phyloP scores from a whole-genome alignment of 2,329 filamentous ascomycete species.

The Elsinoe perseae region DNA sequence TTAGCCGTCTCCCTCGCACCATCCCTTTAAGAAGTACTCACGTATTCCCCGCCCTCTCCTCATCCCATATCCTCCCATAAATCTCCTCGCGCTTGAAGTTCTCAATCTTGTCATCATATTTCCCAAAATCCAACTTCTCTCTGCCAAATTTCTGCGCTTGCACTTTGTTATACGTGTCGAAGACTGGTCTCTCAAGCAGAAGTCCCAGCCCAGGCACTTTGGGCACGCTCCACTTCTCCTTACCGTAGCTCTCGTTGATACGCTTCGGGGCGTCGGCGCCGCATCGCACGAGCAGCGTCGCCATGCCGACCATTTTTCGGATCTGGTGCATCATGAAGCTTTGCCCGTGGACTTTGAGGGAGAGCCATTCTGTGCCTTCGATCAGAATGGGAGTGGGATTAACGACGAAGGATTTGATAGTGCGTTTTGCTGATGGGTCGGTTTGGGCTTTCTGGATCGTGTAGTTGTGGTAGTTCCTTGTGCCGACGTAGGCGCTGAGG shows the following conservation, averaged over 20 bases:
- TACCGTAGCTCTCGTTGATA: conserved; percentile 67
- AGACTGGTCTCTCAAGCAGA: conserved; percentile 82
- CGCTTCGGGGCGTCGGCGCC: conserved; percentile 60
- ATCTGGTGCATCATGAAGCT: conserved; percentile 99
- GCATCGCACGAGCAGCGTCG: conserved; percentile 72
- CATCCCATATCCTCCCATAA: conserved; percentile 81
- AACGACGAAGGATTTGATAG: conserved; percentile 86
- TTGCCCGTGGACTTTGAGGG: conserved; percentile 91
- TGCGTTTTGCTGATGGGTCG: conserved; percentile 78
- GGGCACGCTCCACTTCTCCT: conserved; percentile 71
- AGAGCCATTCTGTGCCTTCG: conserved; percentile 75
- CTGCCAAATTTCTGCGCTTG: conserved; percentile 56
- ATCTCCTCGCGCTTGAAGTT: conserved; percentile 90
- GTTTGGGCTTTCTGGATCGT: conserved; percentile 77
- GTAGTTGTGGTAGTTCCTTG: conserved; percentile 94
- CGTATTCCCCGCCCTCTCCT: conserved; percentile 82
- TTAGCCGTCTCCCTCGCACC: neutral
- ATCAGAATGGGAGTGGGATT: conserved; percentile 53
- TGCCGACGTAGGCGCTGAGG: conserved; percentile 70
- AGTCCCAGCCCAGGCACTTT: conserved; percentile 88
- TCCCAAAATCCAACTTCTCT: conserved; percentile 67
- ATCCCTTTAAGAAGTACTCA: conserved; percentile 44
- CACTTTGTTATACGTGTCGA: conserved; percentile 77
- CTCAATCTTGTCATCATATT: conserved; percentile 68
- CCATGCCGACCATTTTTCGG: conserved; percentile 97